Base-by-base conservation (phyloP, 768 basidiomycete species). In the Amanita pseudoporphyria region DNA sequence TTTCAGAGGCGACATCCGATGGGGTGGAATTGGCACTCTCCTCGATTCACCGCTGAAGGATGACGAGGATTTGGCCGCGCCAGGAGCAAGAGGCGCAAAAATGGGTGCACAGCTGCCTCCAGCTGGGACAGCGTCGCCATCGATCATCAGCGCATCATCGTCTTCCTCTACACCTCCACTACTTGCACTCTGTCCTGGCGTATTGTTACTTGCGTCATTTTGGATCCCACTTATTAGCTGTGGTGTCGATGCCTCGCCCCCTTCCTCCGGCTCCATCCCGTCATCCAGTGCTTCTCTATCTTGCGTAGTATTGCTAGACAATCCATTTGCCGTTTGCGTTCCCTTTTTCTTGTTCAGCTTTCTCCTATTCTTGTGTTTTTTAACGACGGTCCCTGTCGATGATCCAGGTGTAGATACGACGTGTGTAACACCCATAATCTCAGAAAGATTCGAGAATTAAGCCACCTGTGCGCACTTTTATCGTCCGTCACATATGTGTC, bases 1-100 rank as follows among this genome's bases (percentile, higher is more conserved):
- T 69, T 96, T 95, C 47, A 98, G 67, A 2, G 96, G 96, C 9
- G 93, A 92, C 90, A 97, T 94, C 45, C 96, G 81, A 64, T 99
- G 96, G 7, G 92, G 92, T 10, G 96, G 96, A 64, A 99, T 87
- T 9, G 89, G 73, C 60, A 99, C 81, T 47, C 90, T 77, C 62
- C 95, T 73, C n/a, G 76, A 81, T 67, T 98, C 95, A 3, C 87
- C 83, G 63, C 84, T 90, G 51, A 84, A 70, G n/a, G 90, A 72
- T 6, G 87, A 78, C 43, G 81, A 75, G 62, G 93, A 92, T 6
- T 74, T 69, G 35, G 87, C 83, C 26, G 76, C 80, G 35, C 76
- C 60, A 18, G 73, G 74, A 42, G 76, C 60, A 22, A 69, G 68
- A 4, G 76, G 66, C 42, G 68, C 67, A n/a, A 72, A 67, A 14